These are phyloP conservation scores for Podospora anserina DNA, from an alignment of 495 filamentous ascomycete species.

Conservation along the genomic window DNA sequence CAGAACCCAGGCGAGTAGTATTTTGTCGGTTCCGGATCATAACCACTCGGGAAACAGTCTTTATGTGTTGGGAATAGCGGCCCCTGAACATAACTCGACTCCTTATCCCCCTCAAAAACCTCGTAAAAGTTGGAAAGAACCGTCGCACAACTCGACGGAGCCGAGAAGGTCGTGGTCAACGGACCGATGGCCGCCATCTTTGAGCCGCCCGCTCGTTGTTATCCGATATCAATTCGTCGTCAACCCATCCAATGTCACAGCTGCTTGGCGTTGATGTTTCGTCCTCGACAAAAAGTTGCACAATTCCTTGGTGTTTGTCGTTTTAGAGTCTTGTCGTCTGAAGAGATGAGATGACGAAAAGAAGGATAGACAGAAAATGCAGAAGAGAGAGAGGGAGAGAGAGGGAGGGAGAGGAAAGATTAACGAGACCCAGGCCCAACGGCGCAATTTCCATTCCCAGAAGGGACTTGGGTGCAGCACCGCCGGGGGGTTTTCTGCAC, in stretches of 20 bases:
- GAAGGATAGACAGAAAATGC: neutral
- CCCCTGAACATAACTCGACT: slow-evolving; percentile 28
- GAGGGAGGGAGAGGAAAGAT: neutral
- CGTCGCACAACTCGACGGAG: slow-evolving; percentile 31
- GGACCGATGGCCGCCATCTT: slow-evolving; percentile 33
- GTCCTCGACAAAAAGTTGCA: slow-evolving; percentile 1
- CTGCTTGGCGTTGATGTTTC: neutral
- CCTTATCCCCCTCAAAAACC: slow-evolving; percentile 10
- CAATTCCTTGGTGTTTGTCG: neutral
- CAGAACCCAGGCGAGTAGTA: slow-evolving; percentile 37
- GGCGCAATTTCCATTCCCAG: slow-evolving; percentile 4
- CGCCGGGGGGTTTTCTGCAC: slow-evolving; percentile 6
- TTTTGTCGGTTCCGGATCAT: slow-evolving; percentile 28
- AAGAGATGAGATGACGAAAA: slow-evolving; percentile 4
- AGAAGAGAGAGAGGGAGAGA: neutral
- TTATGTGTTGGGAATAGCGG: slow-evolving; percentile 26
- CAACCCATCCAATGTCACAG: slow-evolving; percentile 20
- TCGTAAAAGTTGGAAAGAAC: neutral
- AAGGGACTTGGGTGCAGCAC: neutral
- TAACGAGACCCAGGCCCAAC: slow-evolving; percentile 1
- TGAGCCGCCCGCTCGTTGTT: slow-evolving; percentile 21
- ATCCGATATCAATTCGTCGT: slow-evolving; percentile 7
- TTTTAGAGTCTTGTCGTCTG: neutral
- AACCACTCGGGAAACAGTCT: slow-evolving; percentile 30
- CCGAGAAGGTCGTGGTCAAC: slow-evolving; percentile 32